Percentiles rank a stretch among this genome's conserved stretches.
Evolutionary conservation across 2,329 filamentous ascomycete species (phyloP).

Genomic region (Penicillium sp.): DNA sequence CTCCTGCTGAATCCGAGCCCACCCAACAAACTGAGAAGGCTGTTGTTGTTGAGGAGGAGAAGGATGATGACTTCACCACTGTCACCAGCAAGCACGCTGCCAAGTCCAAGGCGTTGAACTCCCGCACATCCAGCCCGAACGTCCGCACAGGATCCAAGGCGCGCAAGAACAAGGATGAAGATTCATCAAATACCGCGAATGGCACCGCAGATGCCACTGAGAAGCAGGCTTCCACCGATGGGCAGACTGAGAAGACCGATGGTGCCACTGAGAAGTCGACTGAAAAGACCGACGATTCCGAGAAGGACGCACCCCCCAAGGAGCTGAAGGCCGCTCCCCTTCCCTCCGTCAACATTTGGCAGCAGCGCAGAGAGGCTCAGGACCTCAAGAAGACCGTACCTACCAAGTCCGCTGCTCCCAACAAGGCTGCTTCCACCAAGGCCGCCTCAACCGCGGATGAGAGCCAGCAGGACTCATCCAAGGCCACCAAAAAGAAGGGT

Average conservation of each 20-base stretch:
- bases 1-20: slow-evolving; percentile 50
- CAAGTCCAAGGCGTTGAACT: slow-evolving; percentile 35
- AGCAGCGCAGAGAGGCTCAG: slow-evolving; percentile 70
- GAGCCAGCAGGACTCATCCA: slow-evolving; percentile 42
- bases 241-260: slow-evolving; percentile 47
- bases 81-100: slow-evolving; percentile 27
- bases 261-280: slow-evolving; percentile 60
- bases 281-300: slow-evolving; percentile 47
- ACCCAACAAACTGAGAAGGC: slow-evolving; percentile 37
- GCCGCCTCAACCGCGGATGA: slow-evolving; percentile 34
- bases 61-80: slow-evolving; percentile 37
- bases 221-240: slow-evolving; percentile 30
- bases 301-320: slow-evolving; percentile 57
- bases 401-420: slow-evolving; percentile 22
- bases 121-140: slow-evolving; percentile 55
- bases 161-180: slow-evolving; percentile 61
- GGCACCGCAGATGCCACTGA: slow-evolving; percentile 65
- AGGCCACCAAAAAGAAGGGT: slow-evolving; percentile 46
- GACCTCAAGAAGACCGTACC: slow-evolving; percentile 51
- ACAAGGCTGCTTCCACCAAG: slow-evolving; percentile 28
- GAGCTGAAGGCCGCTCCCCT: slow-evolving; percentile 78
- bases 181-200: slow-evolving; percentile 63
- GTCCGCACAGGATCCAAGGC: slow-evolving; percentile 52
- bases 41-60: slow-evolving; percentile 32
- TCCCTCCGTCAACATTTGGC: slow-evolving; percentile 86